Base-by-base conservation (phyloP, 1,284 basidiomycete genomes). In the Fomes fomentarius region DNA sequence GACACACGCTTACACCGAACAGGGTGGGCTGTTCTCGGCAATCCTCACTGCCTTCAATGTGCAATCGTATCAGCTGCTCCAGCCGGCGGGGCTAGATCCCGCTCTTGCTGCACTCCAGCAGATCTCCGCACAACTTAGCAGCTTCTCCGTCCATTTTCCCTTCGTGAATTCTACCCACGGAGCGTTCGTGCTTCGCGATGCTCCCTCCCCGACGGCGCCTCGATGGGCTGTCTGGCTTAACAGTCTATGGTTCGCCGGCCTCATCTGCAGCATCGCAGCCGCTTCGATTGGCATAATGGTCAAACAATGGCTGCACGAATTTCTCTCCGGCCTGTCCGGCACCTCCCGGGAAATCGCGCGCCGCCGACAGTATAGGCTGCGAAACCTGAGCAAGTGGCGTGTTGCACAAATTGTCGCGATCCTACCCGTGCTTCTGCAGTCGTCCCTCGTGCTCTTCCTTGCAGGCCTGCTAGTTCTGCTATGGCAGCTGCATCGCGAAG, bases 241-340 rank as follows among this genome's bases (percentile, higher is more conserved):
- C 35, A 26, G 21, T 7, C 45, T 60, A 3, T 62, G 61, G 61
- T 62, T 60, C 46, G 51, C 55, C 0, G 47, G 58, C 22, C 52
- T 62, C 4, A 44, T 60, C 6, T 44, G 35, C 30, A 59, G 54
- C 34, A 58, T 62, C 6, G n/a, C 52, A 0, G 41, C 61, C 4
- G 52, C 61, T 1, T 54, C 52, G 17, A 33, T 58, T 1, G 52
- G 49, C 0, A 60, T 62, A 22, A 37, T 56, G 39, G 61, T 54
- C 12, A 60, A 60, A 17, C 57, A 63, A 26, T 65, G 63, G 63
- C 33, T 60, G 1, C 37, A 42, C 26, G 46, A 57, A n/a, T 55
- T 52, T 30, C 42, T 15, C 9, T 40, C 41, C 11, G 46, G 59
- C 19, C 25, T 22, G 9, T 40, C 52, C 7, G 26, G 42, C 4